These are phyloP conservation scores for Thelephora ganbajun DNA, from an alignment of 768 basidiomycete species.

Conservation along the genomic window DNA sequence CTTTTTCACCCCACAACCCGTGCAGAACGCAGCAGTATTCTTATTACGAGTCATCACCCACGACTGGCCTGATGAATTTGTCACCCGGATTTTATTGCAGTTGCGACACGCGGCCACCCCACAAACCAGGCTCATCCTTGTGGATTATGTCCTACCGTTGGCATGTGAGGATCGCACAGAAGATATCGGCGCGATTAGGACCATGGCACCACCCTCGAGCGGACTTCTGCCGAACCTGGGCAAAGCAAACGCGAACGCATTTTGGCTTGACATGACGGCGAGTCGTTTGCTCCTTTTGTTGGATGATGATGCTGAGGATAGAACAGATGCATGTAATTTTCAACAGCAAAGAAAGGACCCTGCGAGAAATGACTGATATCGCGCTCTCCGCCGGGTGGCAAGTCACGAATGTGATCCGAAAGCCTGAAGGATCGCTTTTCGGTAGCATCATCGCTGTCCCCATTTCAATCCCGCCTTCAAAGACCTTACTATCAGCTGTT, in stretches of 20 bases:
- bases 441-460: conserved; percentile 62
- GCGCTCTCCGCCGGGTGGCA: conserved; percentile 56
- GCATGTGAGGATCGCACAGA: conserved; percentile 43
- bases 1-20: conserved; percentile 54
- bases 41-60: conserved; percentile 60
- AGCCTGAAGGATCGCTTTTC: conserved; percentile 50
- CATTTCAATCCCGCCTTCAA: conserved; percentile 28
- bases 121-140: conserved; percentile 50
- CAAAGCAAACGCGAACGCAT: conserved; percentile 53
- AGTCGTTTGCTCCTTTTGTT: conserved; percentile 6
- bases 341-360: conserved; percentile 57
- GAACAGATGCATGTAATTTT: conserved; percentile 54
- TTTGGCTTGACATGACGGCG: conserved; percentile 61
- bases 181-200: conserved; percentile 28
- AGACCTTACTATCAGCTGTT: neutral
- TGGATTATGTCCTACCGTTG: conserved; percentile 56
- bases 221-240: conserved; percentile 66
- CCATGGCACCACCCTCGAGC: conserved; percentile 37
- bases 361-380: conserved; percentile 45
- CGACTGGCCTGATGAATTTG: conserved; percentile 58
- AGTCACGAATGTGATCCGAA: conserved; percentile 41
- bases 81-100: conserved; percentile 27
- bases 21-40: conserved; percentile 42
- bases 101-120: conserved; percentile 25
- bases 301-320: neutral